Evolutionary conservation across 2,329 filamentous ascomycete genomes (phyloP).

Genomic region (Fusarium chlamydosporum): DNA sequence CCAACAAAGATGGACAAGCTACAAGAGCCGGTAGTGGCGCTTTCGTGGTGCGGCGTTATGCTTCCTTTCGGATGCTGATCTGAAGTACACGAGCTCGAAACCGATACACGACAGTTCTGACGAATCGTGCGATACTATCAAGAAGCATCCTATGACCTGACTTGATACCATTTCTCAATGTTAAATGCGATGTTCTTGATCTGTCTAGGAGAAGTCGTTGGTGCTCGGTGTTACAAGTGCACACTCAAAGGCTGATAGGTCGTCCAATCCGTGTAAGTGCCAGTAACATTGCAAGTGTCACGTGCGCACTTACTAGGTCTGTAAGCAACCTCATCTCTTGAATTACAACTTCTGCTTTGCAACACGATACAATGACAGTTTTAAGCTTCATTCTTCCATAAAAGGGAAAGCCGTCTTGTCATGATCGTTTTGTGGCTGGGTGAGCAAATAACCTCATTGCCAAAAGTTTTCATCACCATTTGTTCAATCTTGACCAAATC

Average conservation of each 20-base stretch:
- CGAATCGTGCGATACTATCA: neutral
- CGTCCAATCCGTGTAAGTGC: slow-evolving; percentile 7
- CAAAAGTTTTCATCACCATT: slow-evolving; percentile 16
- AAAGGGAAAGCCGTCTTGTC: slow-evolving; percentile 1
- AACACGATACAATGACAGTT: slow-evolving; percentile 1
- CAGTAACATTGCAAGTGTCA: slow-evolving; percentile 3
- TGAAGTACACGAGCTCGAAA: neutral
- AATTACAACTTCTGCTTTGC: neutral
- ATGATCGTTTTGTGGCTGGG: slow-evolving; percentile 9
- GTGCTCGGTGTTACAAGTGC: neutral
- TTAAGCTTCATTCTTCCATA: neutral
- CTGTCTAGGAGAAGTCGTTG: neutral
- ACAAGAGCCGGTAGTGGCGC: neutral
- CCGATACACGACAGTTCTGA: neutral
- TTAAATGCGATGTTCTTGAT: neutral
- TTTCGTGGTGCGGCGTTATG: slow-evolving; percentile 21
- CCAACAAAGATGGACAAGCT: neutral
- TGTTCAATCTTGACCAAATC: slow-evolving; percentile 41
- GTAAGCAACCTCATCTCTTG: slow-evolving; percentile 12
- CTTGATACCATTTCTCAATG: neutral
- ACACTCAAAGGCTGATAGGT: neutral
- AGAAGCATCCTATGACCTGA: neutral
- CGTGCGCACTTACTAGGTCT: slow-evolving; percentile 9
- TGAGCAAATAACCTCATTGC: slow-evolving; percentile 3
- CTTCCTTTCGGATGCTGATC: slow-evolving; percentile 15